Conservation (phyloP, 352 stramenopile genomes). For the Thraustochytrium sp. region DNA sequence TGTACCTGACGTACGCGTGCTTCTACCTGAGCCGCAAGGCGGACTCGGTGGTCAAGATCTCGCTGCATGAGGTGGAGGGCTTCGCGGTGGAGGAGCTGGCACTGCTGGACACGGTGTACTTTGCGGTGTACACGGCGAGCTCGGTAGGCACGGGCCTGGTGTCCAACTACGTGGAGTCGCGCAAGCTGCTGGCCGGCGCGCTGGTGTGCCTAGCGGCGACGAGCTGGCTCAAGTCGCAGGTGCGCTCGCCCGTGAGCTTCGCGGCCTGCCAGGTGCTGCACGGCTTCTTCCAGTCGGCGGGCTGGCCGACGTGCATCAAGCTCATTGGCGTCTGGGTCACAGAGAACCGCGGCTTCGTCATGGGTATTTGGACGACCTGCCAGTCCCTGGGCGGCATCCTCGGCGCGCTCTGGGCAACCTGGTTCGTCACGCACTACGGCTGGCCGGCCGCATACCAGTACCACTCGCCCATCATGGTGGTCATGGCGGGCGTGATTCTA, state of each 20-base stretch:
- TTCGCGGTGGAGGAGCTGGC: constrained; percentile 40
- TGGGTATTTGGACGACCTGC: constrained; percentile 43
- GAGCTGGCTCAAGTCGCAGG: constrained; percentile 24
- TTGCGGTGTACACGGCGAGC: not conserved
- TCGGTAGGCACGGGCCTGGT: not conserved
- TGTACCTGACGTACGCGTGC: constrained; percentile 43
- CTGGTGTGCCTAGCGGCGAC: constrained; percentile 13
- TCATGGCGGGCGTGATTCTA: not conserved
- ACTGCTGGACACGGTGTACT: constrained; percentile 36
- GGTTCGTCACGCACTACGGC: constrained; percentile 1
- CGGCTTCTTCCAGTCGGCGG: constrained; percentile 35
- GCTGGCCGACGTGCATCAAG: constrained; percentile 40
- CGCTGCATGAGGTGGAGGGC: constrained; percentile 25
- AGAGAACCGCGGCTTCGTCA: constrained; percentile 38
- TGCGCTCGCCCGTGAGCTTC: not conserved
- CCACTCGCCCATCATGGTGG: constrained; percentile 27
- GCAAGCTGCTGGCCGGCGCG: constrained; percentile 1
- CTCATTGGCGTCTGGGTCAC: constrained; percentile 12
- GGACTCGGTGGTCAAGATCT: constrained; percentile 32
- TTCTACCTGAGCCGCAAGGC: constrained; percentile 52
- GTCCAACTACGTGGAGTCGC: not conserved
- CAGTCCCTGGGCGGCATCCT: constrained; percentile 41
- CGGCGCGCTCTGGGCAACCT: constrained; percentile 36
- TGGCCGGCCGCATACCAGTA: constrained; percentile 5
- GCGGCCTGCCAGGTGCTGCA: constrained; percentile 38